Percentiles rank a stretch among this genome's conserved stretches.
phyloP scores from a whole-genome alignment of 176 grass and related monocot species.

The Musa itinerans region DNA sequence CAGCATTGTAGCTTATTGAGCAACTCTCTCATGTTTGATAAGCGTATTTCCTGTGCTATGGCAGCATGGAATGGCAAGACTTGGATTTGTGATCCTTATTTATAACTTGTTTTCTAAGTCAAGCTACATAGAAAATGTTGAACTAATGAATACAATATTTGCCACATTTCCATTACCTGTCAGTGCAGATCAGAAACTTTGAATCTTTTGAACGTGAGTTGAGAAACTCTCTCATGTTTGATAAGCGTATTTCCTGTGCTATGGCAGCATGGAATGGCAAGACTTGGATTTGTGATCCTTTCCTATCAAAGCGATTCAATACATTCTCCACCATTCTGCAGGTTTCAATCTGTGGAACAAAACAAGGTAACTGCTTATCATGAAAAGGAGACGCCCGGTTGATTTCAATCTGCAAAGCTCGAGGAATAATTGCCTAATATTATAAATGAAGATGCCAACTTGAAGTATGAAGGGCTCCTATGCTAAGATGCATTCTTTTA shows the following conservation, averaged over 20 bases:
- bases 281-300: slow-evolving; percentile 58
- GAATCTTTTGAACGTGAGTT: slow-evolving; percentile 43
- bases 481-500: not conserved
- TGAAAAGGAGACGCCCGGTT: not conserved
- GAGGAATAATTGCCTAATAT: not conserved
- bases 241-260: slow-evolving; percentile 51
- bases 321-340: slow-evolving; percentile 87
- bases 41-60: too few species aligned
- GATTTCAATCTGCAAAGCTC: not conserved
- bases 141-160: not conserved
- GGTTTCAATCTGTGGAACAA: slow-evolving; percentile 65
- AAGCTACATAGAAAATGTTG: not conserved
- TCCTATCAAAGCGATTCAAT: slow-evolving; percentile 64
- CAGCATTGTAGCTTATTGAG: too few species aligned
- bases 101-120: not conserved
- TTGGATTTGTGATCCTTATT: too few species aligned
- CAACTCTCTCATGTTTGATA: too few species aligned
- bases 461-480: not conserved
- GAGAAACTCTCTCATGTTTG: slow-evolving; percentile 75
- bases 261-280: slow-evolving; percentile 79
- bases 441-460: not conserved
- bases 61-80: too few species aligned
- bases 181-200: slow-evolving; percentile 84
- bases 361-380: not conserved
- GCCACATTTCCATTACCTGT: slow-evolving; percentile 30